These are phyloP conservation scores for Coleophoma eucalyptorum DNA, from an alignment of 2,329 filamentous ascomycete species.

Conservation along the genomic window DNA sequence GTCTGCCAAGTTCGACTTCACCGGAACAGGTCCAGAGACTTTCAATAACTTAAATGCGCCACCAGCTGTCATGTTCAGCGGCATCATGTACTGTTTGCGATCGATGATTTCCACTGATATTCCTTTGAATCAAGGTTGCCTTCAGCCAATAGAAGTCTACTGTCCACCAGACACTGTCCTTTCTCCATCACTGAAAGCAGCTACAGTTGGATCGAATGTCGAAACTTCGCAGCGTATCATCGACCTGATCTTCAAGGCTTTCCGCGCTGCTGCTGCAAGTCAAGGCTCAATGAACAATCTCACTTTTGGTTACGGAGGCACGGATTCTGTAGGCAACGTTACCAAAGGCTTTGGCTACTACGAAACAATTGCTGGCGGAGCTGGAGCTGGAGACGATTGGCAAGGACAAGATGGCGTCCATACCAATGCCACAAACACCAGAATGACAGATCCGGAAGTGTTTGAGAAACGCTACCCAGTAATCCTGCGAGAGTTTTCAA, in stretches of 20 bases:
- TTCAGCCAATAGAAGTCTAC: slow-evolving; percentile 66
- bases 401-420: slow-evolving; percentile 70
- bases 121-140: slow-evolving; percentile 79
- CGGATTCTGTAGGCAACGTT: slow-evolving; percentile 47
- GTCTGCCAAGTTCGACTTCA: slow-evolving; percentile 71
- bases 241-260: slow-evolving; percentile 75
- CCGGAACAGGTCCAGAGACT: slow-evolving; percentile 70
- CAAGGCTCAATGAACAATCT: slow-evolving; percentile 81
- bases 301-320: slow-evolving; percentile 74
- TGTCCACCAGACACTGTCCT: slow-evolving; percentile 69
- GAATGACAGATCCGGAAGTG: slow-evolving; percentile 74
- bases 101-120: slow-evolving; percentile 76
- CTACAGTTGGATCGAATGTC: slow-evolving; percentile 56
- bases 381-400: slow-evolving; percentile 68
- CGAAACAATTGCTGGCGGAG: slow-evolving; percentile 74
- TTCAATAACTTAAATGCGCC: slow-evolving; percentile 75
- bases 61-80: slow-evolving; percentile 72
- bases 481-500: slow-evolving; percentile 62
- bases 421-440: slow-evolving; percentile 79
- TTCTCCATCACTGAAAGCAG: slow-evolving; percentile 67
- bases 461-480: slow-evolving; percentile 74
- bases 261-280: slow-evolving; percentile 69
- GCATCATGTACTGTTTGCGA: slow-evolving; percentile 78
- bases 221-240: slow-evolving; percentile 49
- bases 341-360: slow-evolving; percentile 79